A percentile compares a stretch with the other conserved stretches of the same genome.
Conservation (phyloP, 495 filamentous ascomycete species). For the Jackrogersella multiformis region DNA sequence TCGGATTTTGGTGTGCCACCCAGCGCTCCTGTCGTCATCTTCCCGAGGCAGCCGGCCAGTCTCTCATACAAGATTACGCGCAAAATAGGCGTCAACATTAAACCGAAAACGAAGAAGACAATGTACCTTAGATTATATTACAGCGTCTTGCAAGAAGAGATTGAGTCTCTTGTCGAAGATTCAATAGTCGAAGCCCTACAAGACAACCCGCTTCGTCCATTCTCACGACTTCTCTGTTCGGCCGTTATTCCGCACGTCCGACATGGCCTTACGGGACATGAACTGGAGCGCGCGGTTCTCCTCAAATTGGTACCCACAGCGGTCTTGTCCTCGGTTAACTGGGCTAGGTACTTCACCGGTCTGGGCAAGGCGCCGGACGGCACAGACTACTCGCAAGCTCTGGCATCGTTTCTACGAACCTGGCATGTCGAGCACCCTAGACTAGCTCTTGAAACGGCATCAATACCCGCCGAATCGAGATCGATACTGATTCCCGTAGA, state of each 20-base stretch:
- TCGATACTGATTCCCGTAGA: slow-evolving; percentile 80
- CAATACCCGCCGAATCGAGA: slow-evolving; percentile 38
- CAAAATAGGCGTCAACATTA: slow-evolving; percentile 46
- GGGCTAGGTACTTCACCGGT: slow-evolving; percentile 56
- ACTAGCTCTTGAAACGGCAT: slow-evolving; percentile 42
- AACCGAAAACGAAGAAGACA: slow-evolving; percentile 55
- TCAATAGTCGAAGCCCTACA: slow-evolving; percentile 53
- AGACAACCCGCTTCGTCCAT: slow-evolving; percentile 52
- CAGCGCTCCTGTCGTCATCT: slow-evolving; percentile 69
- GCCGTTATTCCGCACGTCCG: slow-evolving; percentile 63
- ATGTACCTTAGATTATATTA: slow-evolving; percentile 80
- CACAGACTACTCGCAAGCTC: slow-evolving; percentile 35
- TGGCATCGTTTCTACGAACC: slow-evolving; percentile 47
- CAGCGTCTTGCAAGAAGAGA: slow-evolving; percentile 78
- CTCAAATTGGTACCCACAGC: slow-evolving; percentile 58
- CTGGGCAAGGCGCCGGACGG: slow-evolving; percentile 48
- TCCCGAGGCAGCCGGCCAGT: slow-evolving; percentile 81
- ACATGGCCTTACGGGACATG: slow-evolving; percentile 61
- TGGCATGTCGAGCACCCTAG: slow-evolving; percentile 53
- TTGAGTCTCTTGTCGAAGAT: slow-evolving; percentile 56
- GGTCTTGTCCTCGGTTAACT: slow-evolving; percentile 49
- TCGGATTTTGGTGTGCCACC: slow-evolving; percentile 68
- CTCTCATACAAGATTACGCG: slow-evolving; percentile 81
- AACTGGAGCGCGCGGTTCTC: slow-evolving; percentile 67
- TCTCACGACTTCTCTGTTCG: slow-evolving; percentile 58